These are phyloP conservation scores for Nakaseomyces bracarensis DNA, from an alignment of 1,139 yeast genomes.

Conservation along the genomic window DNA sequence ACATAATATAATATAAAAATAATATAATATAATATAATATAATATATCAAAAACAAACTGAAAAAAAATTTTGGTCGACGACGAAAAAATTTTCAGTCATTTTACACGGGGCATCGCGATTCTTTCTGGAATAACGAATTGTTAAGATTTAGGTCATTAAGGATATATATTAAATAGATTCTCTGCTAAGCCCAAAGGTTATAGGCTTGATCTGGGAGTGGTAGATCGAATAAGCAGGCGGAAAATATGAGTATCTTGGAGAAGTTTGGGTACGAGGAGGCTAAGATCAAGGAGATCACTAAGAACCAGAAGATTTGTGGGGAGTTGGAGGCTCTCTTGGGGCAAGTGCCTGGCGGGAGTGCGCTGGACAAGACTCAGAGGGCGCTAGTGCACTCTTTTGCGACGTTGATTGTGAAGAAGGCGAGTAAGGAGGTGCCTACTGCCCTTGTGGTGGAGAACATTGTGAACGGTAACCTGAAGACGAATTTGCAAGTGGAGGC, in stretches of 20 bases:
- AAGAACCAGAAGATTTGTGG: conserved; percentile 79
- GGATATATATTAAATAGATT: too few relatives aligned
- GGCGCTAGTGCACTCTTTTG: conserved; percentile 67
- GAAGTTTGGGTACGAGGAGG: conserved; percentile 61
- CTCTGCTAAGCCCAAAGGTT: too few relatives aligned
- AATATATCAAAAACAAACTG: neutral
- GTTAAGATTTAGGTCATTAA: too few relatives aligned
- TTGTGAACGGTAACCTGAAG: conserved; percentile 55
- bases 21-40: too few relatives aligned
- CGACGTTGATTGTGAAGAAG: conserved; percentile 38
- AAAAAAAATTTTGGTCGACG: neutral
- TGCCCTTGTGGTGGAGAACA: conserved; percentile 46
- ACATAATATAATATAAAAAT: too few relatives aligned
- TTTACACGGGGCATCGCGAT: too few relatives aligned
- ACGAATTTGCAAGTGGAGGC: conserved; percentile 70
- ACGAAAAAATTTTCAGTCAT: too few relatives aligned
- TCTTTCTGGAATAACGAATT: too few relatives aligned
- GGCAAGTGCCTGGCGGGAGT: conserved; percentile 32
- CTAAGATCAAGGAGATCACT: conserved; percentile 61
- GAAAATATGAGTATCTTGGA: conserved; percentile 36
- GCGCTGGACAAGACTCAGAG: conserved; percentile 44
- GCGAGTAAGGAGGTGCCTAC: neutral
- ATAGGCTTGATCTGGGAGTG: too few relatives aligned
- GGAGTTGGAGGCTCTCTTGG: conserved; percentile 54
- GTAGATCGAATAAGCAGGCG: neutral